Evolutionary conservation across 2,329 filamentous ascomycete species (phyloP).

Genomic region (Neoascochyta sp.): DNA sequence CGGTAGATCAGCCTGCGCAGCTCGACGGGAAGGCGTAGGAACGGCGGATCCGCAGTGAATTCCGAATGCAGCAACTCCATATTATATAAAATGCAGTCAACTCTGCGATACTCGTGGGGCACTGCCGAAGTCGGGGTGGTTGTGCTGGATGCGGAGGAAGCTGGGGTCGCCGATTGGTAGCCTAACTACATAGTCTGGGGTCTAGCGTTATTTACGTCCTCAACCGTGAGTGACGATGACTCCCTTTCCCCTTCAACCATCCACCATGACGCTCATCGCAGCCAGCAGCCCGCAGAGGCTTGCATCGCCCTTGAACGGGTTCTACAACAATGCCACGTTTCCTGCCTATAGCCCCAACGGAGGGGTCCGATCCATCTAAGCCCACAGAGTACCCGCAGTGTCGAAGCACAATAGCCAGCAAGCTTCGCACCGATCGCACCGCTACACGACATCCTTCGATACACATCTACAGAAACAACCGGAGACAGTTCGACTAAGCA

Average conservation of each 20-base stretch:
- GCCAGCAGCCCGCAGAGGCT: conserved; percentile 25
- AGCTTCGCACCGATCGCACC: conserved; percentile 23
- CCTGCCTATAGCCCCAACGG: conserved; percentile 51
- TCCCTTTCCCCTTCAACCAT: conserved; percentile 24
- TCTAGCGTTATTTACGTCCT: conserved; percentile 15
- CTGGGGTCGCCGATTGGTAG: conserved; percentile 14
- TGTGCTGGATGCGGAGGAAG: conserved; percentile 4
- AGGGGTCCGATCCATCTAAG: conserved; percentile 50
- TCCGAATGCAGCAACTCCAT: too few species aligned
- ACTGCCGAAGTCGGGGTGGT: conserved; percentile 16
- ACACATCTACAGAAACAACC: neutral
- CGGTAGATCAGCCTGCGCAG: conserved; percentile 43
- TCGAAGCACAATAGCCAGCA: conserved; percentile 23
- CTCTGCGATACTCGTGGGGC: conserved; percentile 1
- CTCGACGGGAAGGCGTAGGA: conserved; percentile 43
- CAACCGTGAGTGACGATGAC: conserved; percentile 12
- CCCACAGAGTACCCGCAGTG: conserved; percentile 21
- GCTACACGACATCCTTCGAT: too few species aligned
- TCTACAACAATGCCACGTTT: conserved; percentile 24
- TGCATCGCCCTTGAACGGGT: conserved; percentile 16
- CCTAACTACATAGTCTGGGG: conserved; percentile 11
- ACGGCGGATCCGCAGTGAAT: too few species aligned
- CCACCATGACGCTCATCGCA: conserved; percentile 26
- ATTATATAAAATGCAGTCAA: neutral
- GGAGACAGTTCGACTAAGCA: too few species aligned